Evolutionary conservation across 2,329 filamentous ascomycete species (phyloP).

Genomic region (Colletotrichum horii): DNA sequence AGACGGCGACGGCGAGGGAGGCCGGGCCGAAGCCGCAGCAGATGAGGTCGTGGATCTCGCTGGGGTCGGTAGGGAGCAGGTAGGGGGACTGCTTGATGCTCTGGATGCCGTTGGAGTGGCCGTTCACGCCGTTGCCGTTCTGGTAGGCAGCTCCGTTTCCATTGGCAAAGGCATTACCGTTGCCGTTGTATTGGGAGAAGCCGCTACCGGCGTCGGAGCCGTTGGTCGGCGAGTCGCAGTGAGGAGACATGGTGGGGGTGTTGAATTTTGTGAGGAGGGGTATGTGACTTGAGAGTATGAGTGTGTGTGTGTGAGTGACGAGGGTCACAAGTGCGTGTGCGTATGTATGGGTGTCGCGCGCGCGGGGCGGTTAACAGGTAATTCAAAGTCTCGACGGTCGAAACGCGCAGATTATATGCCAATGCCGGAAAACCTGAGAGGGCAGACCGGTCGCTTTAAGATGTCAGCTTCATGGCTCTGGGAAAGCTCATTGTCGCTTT

Average conservation of each 20-base stretch:
- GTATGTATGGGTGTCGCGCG: neutral
- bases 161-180: constrained; percentile 22
- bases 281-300: neutral
- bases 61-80: constrained; percentile 57
- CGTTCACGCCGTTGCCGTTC: constrained; percentile 17
- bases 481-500: neutral
- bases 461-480: constrained; percentile 4
- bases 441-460: constrained; percentile 15
- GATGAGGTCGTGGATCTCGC: constrained; percentile 81
- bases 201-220: constrained; percentile 23
- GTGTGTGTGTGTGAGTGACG: neutral
- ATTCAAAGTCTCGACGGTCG: neutral
- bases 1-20: constrained; percentile 86
- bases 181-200: constrained; percentile 21
- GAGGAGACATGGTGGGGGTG: constrained; percentile 37
- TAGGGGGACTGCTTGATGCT: constrained; percentile 37
- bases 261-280: neutral
- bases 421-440: neutral
- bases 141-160: constrained; percentile 16
- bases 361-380: neutral
- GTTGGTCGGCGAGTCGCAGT: constrained; percentile 36
- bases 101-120: neutral
- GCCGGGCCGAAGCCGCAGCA: constrained; percentile 95
- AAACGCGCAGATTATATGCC: neutral
- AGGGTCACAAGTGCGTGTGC: neutral